Evolutionary conservation across 225 moss, liverwort and hornwort species (phyloP).

Genomic region (Physcomitrellopsis africana): DNA sequence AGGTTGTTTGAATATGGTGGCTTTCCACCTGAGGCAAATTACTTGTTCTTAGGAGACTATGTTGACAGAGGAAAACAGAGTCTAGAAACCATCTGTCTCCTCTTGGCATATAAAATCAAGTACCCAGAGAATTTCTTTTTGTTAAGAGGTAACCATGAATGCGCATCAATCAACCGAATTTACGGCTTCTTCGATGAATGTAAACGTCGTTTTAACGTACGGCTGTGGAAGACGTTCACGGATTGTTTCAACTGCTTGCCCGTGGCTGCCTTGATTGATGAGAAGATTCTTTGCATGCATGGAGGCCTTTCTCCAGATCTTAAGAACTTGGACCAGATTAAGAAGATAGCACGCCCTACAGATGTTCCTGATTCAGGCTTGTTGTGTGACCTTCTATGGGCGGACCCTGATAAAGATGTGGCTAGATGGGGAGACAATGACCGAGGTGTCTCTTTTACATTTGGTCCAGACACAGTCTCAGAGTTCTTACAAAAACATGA

Average conservation of each 20-base stretch:
- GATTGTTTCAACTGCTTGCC: slow-evolving; percentile 79
- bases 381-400: slow-evolving; percentile 74
- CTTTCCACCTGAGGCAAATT: slow-evolving; percentile 77
- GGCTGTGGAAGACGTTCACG: slow-evolving; percentile 75
- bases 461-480: slow-evolving; percentile 64
- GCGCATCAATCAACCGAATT: slow-evolving; percentile 74
- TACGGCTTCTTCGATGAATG: slow-evolving; percentile 78
- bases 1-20: slow-evolving; percentile 79
- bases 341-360: slow-evolving; percentile 75
- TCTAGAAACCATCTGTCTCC: slow-evolving; percentile 73
- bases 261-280: slow-evolving; percentile 71
- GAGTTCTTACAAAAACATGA: slow-evolving; percentile 75
- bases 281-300: slow-evolving; percentile 81
- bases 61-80: slow-evolving; percentile 80
- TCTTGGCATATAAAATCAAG: slow-evolving; percentile 77
- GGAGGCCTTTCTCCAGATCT: slow-evolving; percentile 73
- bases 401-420: slow-evolving; percentile 71
- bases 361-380: slow-evolving; percentile 73
- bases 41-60: slow-evolving; percentile 75
- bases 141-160: slow-evolving; percentile 78
- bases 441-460: slow-evolving; percentile 67
- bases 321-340: slow-evolving; percentile 78
- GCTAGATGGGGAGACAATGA: slow-evolving; percentile 71
- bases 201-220: slow-evolving; percentile 74
- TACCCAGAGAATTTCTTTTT: slow-evolving; percentile 78